Base-by-base conservation (phyloP, 1,284 basidiomycete genomes). In the Inonotus hispidus region DNA sequence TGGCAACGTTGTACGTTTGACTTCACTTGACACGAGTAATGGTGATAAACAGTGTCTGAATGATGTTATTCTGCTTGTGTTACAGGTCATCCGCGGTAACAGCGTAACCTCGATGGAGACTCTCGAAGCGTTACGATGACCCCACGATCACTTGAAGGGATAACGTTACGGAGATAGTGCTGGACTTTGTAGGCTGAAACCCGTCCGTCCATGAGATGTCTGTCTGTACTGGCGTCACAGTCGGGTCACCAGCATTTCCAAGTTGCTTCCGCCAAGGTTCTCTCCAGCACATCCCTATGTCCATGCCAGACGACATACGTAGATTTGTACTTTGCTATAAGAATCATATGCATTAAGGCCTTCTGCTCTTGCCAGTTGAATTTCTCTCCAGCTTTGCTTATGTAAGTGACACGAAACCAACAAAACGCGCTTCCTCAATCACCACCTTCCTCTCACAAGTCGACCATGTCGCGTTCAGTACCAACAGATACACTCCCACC, bases 71-170 rank as follows among this genome's bases (percentile, higher is more conserved):
- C 53, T 47, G 25, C 53, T 62, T 60, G 11, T 52, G 55, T 10
- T 55, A 13, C 72, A 96, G 94, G 93, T 96, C 66, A 92, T 96
- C 69, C 90, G 94, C 61, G 94, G 94, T 61, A 96, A 95, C 78
- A 95, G 92, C 65, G 92, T 96, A 56, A 92, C 92, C 52, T 93
- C 92, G 61, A 92, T 94, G 88, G 92, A 93, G 74, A 90, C 84
- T 16, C 72, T 93, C 57, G 90, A 92, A 72, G 77, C 84, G 21
- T 80, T 80, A 56, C 83, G 61, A 41, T 62, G 21, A 32, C n/a
- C 3, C 1, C 2, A n/a, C 16, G 2, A 16, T 43, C 1, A 21
- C 41, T 43, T 14, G 11, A 7, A n/a, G 16, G 16, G 16, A 1
- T 43, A 2, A 32, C 3, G 32, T 4, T 3, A 32, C n/a, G 32